A percentile compares a stretch with the other conserved stretches of the same genome.
phyloP scores from a whole-genome alignment of 345 rosid genomes.

The Schrenkiella parvula region DNA sequence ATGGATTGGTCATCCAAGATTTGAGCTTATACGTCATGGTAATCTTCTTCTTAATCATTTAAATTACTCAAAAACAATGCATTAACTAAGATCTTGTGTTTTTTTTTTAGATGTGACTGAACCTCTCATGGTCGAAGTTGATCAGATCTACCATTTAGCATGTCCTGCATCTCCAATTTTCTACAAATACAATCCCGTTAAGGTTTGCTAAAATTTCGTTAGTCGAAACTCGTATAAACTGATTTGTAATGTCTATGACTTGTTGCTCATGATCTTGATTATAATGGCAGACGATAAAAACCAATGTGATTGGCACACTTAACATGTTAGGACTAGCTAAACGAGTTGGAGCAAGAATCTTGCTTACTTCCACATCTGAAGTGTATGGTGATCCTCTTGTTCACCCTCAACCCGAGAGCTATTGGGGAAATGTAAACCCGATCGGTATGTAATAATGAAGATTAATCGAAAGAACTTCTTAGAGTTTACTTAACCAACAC shows the following conservation, averaged over 20 bases:
- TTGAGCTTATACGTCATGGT: slow-evolving; percentile 97
- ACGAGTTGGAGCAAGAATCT: slow-evolving; percentile 89
- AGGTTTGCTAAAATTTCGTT: slow-evolving; percentile 44
- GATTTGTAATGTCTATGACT: background rate
- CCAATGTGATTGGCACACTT: slow-evolving; percentile 81
- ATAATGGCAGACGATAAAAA: slow-evolving; percentile 66
- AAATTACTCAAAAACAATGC: background rate
- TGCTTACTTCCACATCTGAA: slow-evolving; percentile 94
- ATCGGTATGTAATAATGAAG: slow-evolving; percentile 46
- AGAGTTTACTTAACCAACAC: background rate
- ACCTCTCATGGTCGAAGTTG: slow-evolving; percentile 78
- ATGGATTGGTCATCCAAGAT: slow-evolving; percentile 95
- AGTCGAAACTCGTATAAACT: background rate
- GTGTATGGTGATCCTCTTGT: slow-evolving; percentile 92
- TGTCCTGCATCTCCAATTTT: slow-evolving; percentile 98
- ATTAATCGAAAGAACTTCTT: background rate
- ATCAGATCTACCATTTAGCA: slow-evolving; percentile 92
- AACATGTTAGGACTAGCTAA: slow-evolving; percentile 91
- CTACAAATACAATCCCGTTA: slow-evolving; percentile 88
- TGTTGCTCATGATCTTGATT: background rate
- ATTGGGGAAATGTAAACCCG: slow-evolving; percentile 98
- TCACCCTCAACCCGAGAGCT: slow-evolving; percentile 86
- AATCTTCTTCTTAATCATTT: slow-evolving; percentile 10
- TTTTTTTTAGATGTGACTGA: slow-evolving; percentile 73
- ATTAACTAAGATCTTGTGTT: background rate